phyloP scores from a whole-genome alignment of 2,329 filamentous ascomycete species.

The Cercospora citrullina region DNA sequence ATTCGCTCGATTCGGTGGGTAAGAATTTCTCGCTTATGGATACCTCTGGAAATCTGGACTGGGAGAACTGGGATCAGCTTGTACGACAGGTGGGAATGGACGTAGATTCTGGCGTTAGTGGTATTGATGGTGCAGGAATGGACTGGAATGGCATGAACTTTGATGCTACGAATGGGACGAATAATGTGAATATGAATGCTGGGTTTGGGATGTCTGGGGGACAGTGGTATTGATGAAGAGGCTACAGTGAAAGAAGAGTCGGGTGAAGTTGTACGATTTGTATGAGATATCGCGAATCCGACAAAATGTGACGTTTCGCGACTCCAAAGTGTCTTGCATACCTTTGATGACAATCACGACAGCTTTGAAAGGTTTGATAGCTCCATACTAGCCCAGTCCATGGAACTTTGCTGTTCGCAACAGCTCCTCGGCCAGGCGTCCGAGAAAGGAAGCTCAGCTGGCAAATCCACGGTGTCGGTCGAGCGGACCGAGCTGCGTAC shows the following conservation, averaged over 20 bases:
- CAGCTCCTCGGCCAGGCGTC: neutral
- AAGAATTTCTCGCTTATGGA: slow-evolving; percentile 38
- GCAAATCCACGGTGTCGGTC: slow-evolving; percentile 9
- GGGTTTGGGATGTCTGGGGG: slow-evolving; percentile 29
- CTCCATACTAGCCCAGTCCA: neutral
- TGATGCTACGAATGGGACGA: slow-evolving; percentile 17
- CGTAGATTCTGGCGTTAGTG: slow-evolving; percentile 32
- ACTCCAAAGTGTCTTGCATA: too few relatives aligned
- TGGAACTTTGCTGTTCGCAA: neutral
- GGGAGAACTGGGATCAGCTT: slow-evolving; percentile 52
- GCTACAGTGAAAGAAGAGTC: neutral
- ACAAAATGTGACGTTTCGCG: too few relatives aligned
- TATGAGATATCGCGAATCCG: too few relatives aligned
- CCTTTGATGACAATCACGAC: neutral
- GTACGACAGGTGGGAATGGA: slow-evolving; percentile 50
- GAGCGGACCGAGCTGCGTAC: slow-evolving; percentile 7
- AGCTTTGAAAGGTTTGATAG: neutral
- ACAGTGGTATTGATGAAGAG: neutral
- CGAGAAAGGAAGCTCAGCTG: slow-evolving; percentile 6
- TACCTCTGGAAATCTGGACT: slow-evolving; percentile 45
- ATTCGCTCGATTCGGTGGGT: slow-evolving; percentile 31
- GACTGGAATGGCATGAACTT: slow-evolving; percentile 21
- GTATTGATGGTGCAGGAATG: slow-evolving; percentile 5
- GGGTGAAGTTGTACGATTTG: too few relatives aligned
- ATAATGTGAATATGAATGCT: slow-evolving; percentile 30